These are phyloP conservation scores for Tricholoma bakamatsutake DNA, from an alignment of 768 basidiomycete species.

Conservation along the genomic window DNA sequence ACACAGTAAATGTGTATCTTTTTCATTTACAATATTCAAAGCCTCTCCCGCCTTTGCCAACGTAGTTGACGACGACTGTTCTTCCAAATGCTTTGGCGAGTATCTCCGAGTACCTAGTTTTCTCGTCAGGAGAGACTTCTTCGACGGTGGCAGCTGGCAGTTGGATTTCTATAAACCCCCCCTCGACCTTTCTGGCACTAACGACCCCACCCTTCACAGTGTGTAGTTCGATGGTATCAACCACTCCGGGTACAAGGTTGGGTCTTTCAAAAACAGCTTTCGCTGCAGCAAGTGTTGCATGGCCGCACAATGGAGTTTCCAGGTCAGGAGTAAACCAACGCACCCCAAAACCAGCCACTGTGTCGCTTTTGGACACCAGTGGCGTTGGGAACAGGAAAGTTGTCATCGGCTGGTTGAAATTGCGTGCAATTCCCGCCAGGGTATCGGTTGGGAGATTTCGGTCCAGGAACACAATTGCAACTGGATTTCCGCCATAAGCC, in stretches of 20 bases:
- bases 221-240: conserved; percentile 29
- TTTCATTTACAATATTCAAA: conserved; percentile 24
- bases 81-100: conserved; percentile 34
- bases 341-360: conserved; percentile 26
- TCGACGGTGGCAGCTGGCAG: conserved; percentile 24
- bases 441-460: conserved; percentile 18
- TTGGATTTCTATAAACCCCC: conserved; percentile 31
- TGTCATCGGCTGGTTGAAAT: conserved; percentile 41
- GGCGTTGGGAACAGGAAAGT: conserved; percentile 23
- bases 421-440: conserved; percentile 30
- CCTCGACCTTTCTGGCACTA: conserved; percentile 23
- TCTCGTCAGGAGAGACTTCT: conserved; percentile 25
- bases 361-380: conserved; percentile 17
- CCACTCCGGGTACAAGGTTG: conserved; percentile 18
- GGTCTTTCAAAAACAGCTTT: conserved; percentile 31
- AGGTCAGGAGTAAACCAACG: conserved; percentile 29
- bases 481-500: conserved; percentile 40
- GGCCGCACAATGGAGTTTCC: conserved; percentile 36
- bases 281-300: conserved; percentile 39
- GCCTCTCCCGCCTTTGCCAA: conserved; percentile 27
- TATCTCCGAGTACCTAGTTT: conserved; percentile 20
- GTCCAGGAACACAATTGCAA: conserved; percentile 34
- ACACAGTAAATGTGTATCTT: background rate
- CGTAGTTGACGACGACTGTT: conserved; percentile 28
- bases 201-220: conserved; percentile 20